A percentile compares a stretch with the other conserved stretches of the same genome.
phyloP scores from a whole-genome alignment of 495 filamentous ascomycete species.

The Penicillium atrosanguineum region DNA sequence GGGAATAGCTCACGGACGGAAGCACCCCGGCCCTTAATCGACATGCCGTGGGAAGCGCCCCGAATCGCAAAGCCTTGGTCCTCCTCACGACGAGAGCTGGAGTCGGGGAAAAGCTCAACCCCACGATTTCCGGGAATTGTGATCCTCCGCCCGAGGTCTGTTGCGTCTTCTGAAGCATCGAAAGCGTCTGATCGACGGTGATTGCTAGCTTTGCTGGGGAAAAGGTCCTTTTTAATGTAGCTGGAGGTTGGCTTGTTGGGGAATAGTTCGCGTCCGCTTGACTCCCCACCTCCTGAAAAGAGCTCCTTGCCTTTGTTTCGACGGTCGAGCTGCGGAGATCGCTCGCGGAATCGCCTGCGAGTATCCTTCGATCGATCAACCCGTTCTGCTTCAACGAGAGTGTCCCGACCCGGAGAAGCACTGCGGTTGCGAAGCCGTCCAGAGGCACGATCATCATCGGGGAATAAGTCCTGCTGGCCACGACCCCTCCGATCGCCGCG shows the following conservation, averaged over 20 bases:
- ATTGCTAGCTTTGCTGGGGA: constrained; percentile 61
- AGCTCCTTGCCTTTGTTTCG: constrained; percentile 47
- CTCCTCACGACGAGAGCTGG: constrained; percentile 19
- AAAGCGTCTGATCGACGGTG: constrained; percentile 65
- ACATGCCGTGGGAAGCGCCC: constrained; percentile 49
- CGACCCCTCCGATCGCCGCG: constrained; percentile 27
- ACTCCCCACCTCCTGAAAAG: constrained; percentile 30
- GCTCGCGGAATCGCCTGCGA: constrained; percentile 43
- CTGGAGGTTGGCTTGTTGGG: constrained; percentile 47
- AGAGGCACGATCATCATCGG: constrained; percentile 31
- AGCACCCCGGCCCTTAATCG: constrained; percentile 46
- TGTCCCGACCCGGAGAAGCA: constrained; percentile 68
- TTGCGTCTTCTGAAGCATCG: constrained; percentile 62
- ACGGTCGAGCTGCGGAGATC: constrained; percentile 32
- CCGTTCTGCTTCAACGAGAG: constrained; percentile 52
- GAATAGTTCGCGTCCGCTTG: constrained; percentile 42
- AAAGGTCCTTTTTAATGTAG: constrained; percentile 63
- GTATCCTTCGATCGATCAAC: constrained; percentile 39
- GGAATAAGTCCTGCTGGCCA: constrained; percentile 52
- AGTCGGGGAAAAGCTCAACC: constrained; percentile 41
- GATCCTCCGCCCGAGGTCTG: constrained; percentile 53
- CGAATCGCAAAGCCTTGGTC: constrained; percentile 65
- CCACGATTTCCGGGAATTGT: constrained; percentile 46
- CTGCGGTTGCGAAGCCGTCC: constrained; percentile 60
- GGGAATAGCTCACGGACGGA: constrained; percentile 72